Evolutionary conservation across 106 monocot species (phyloP).

Genomic region (Iris macrosiphon): DNA sequence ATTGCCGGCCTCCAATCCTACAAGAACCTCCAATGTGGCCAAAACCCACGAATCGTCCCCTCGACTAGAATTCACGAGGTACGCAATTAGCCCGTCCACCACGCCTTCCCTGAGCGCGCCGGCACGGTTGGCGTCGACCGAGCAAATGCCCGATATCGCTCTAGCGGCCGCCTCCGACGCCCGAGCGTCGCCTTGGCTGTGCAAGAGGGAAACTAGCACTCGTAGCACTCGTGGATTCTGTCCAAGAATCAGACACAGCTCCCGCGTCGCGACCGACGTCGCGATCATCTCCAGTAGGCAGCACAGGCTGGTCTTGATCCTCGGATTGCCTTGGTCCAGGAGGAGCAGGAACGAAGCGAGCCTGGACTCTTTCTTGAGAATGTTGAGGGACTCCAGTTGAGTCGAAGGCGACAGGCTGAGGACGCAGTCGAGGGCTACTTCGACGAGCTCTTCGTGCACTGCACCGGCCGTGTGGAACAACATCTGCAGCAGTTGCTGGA

Average conservation of each 20-base stretch:
- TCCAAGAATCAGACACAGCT: conserved; percentile 29
- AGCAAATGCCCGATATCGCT: conserved; percentile 50
- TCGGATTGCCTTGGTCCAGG: conserved; percentile 30
- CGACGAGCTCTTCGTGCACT: conserved; percentile 16
- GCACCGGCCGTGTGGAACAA: conserved; percentile 14
- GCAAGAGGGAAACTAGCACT: conserved; percentile 34
- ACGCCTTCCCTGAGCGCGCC: conserved; percentile 36
- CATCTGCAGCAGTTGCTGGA: conserved; percentile 46
- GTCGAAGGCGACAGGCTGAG: conserved; percentile 12
- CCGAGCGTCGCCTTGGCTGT: not conserved
- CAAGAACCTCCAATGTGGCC: conserved; percentile 48
- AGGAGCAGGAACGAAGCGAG: conserved; percentile 30
- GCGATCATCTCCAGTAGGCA: conserved; percentile 9
- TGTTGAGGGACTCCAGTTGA: conserved; percentile 34
- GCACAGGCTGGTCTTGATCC: conserved; percentile 21
- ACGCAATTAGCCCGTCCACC: conserved; percentile 31
- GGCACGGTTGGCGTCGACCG: conserved; percentile 20
- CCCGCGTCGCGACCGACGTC: conserved; percentile 13
- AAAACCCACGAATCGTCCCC: conserved; percentile 28
- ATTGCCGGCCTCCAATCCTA: conserved; percentile 29
- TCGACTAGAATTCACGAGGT: conserved; percentile 13
- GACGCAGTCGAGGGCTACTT: conserved; percentile 52
- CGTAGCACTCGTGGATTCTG: conserved; percentile 16
- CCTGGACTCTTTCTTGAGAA: conserved; percentile 27
- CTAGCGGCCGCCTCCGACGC: conserved; percentile 37